phyloP scores from a whole-genome alignment of 2,329 filamentous ascomycete species.

The Chalaropsis thielavioides region DNA sequence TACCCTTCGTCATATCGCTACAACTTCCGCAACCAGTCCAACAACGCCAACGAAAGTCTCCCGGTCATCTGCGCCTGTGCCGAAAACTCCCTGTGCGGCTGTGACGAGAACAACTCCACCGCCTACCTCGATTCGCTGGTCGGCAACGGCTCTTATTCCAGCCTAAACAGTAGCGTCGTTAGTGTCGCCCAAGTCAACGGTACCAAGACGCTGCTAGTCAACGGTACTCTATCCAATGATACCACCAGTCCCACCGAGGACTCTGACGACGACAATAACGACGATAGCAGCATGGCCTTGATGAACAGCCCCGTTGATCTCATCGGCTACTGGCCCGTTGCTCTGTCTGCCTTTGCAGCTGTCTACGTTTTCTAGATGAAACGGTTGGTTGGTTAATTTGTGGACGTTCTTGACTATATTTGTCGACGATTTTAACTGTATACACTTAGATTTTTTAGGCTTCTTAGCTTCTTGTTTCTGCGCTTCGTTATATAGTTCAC shows the following conservation, averaged over 20 bases:
- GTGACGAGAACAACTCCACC: conserved; percentile 51
- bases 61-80: conserved; percentile 38
- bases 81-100: conserved; percentile 39
- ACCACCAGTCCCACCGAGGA: conserved; percentile 34
- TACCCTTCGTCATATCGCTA: conserved; percentile 34
- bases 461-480: neutral
- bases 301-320: conserved; percentile 22
- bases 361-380: conserved; percentile 23
- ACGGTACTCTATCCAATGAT: conserved; percentile 59
- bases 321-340: conserved; percentile 37
- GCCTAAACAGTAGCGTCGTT: conserved; percentile 47
- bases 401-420: neutral
- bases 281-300: conserved; percentile 24
- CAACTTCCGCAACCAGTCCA: conserved; percentile 36
- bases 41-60: conserved; percentile 27
- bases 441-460: neutral
- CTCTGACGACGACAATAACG: conserved; percentile 24
- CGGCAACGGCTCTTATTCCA: conserved; percentile 46
- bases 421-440: neutral
- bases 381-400: neutral
- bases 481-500: neutral
- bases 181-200: conserved; percentile 44
- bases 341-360: conserved; percentile 31
- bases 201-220: conserved; percentile 51
- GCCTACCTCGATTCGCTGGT: conserved; percentile 47